Evolutionary conservation across 371 early-diverging fungal genomes (phyloP), one percentile per base, ranked within the genome.

Genomic region (Choanephora cucurbitarum): DNA sequence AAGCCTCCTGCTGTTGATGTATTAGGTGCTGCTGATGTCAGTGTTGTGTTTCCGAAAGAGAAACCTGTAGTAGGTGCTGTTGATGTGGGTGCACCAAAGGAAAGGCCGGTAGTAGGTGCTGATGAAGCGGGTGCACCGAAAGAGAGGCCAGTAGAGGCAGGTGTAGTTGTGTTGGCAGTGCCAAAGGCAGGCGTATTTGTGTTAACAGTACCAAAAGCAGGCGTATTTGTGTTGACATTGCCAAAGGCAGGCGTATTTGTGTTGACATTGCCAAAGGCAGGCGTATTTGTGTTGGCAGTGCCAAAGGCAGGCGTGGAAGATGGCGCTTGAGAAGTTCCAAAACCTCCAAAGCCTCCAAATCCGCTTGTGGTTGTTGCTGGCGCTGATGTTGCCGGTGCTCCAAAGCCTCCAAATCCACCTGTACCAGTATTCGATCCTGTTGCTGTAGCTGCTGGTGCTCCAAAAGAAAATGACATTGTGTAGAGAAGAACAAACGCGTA

Each of bases 401-500:
- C 69, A 34, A 69, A 69, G 0, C 64, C 54, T 15, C 49, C 49
- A 5, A 37, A 37, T 13, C 13, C 14, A 37, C 6, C 18, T 14
- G 41, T 41, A 41, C 3, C 41, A 5, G 41, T 14, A 37, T 60
- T 46, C n/a, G 61, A 50, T 14, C 62, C 41, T n/a, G 64, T 58
- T 15, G 63, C 49, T 42, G 70, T 55, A 3, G 70, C 52, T 24
- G 66, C 55, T 15, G 69, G 65, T 23, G 73, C 60, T 41, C 62
- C 62, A 41, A 66, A 66, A 44, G 55, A 21, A 55, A 61, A 61
- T 42, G 62, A 28, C 67, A 66, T 66, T 1, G 19, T 52, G 10
- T 21, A 49, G 49, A 49, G 28, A 42, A 7, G 23, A 49, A 50
- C n/a, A 44, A 34, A 60, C 49, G 57, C 58, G 52, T 46, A 17